phyloP scores from a whole-genome alignment of 2,329 filamentous ascomycete genomes.

The Epicoccum sorghinum region DNA sequence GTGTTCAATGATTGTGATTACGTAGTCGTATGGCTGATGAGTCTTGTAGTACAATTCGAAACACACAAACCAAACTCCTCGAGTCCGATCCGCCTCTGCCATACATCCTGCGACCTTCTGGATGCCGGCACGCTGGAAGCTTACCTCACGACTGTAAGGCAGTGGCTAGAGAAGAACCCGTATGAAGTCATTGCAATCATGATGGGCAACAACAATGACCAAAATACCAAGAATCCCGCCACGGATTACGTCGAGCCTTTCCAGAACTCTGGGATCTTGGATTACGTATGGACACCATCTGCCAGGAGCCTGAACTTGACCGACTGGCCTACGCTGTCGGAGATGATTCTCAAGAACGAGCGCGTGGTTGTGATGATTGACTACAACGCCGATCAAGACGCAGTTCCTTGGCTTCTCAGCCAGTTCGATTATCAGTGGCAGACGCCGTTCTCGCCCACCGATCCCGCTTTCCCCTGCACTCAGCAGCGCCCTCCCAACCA shows the following conservation, averaged over 20 bases:
- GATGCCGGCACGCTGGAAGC: constrained; percentile 78
- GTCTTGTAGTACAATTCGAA: constrained; percentile 62
- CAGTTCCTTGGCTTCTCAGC: constrained; percentile 83
- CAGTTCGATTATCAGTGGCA: constrained; percentile 91
- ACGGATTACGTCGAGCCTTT: constrained; percentile 71
- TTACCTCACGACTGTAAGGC: constrained; percentile 71
- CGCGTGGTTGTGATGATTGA: constrained; percentile 45
- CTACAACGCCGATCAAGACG: constrained; percentile 70
- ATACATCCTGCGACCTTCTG: constrained; percentile 81
- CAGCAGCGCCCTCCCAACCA: constrained; percentile 77
- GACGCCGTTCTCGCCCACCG: constrained; percentile 79
- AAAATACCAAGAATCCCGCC: constrained; percentile 62
- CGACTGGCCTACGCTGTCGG: constrained; percentile 83
- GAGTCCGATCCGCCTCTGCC: constrained; percentile 72
- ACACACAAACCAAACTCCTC: constrained; percentile 62
- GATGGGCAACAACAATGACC: constrained; percentile 73
- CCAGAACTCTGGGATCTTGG: constrained; percentile 71
- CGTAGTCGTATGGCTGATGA: constrained; percentile 1
- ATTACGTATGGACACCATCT: constrained; percentile 75
- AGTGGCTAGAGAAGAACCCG: constrained; percentile 77
- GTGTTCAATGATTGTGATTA: not conserved
- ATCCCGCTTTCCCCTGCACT: constrained; percentile 75
- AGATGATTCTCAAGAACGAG: constrained; percentile 52
- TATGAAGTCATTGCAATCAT: constrained; percentile 89
- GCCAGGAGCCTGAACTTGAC: constrained; percentile 71